Conservation (phyloP, 768 basidiomycete species). For the Serendipita sp. region DNA sequence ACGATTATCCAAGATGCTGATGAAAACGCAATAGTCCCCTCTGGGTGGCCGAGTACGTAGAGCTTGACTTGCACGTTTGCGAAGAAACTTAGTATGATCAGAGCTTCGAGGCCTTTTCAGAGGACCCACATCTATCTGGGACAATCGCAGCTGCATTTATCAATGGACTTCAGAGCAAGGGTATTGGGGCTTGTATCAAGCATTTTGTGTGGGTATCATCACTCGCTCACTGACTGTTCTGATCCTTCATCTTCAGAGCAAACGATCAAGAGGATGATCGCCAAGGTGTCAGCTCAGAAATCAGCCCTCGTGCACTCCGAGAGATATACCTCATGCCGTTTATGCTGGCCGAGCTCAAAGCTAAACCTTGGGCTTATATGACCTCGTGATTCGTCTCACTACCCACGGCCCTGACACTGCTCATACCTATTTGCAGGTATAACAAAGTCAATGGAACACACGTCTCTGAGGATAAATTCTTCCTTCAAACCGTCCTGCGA, state of each 20-base stretch:
- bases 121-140: conserved; percentile 56
- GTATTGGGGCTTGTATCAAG: conserved; percentile 57
- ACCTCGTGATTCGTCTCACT: conserved; percentile 14
- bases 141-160: conserved; percentile 50
- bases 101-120: conserved; percentile 54
- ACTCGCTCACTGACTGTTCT: neutral
- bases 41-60: conserved; percentile 4
- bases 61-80: neutral
- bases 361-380: conserved; percentile 19
- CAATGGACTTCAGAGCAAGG: conserved; percentile 48
- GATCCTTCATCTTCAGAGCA: conserved; percentile 25
- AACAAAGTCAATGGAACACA: conserved; percentile 22
- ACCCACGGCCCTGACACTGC: neutral
- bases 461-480: conserved; percentile 17
- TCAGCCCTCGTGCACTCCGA: conserved; percentile 35
- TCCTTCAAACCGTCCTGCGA: conserved; percentile 19
- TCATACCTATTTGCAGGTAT: conserved; percentile 11
- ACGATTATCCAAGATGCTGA: neutral
- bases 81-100: neutral
- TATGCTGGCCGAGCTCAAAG: conserved; percentile 23
- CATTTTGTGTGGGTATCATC: conserved; percentile 31
- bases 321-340: conserved; percentile 51
- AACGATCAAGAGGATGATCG: conserved; percentile 77
- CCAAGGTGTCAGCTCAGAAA: conserved; percentile 38
- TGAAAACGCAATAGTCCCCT: neutral